phyloP scores from a whole-genome alignment of 257 asterid species.

The Solanum bukasovii region DNA sequence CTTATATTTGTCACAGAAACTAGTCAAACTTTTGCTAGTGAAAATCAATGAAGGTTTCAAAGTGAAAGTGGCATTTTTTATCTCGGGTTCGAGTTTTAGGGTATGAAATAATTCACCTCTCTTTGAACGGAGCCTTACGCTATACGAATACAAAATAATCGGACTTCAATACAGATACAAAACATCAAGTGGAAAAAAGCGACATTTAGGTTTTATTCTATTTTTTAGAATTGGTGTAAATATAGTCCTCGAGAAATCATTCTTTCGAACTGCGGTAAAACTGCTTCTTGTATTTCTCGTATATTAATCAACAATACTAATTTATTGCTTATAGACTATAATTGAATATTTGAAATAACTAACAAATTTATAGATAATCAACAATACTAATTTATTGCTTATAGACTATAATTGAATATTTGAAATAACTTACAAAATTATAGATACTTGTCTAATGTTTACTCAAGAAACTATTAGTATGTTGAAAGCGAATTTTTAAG shows the following conservation, averaged over 20 bases:
- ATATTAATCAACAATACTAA: no score
- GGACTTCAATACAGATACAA: no score
- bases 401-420: neutral
- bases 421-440: neutral
- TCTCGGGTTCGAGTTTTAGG: no score
- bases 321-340: no score
- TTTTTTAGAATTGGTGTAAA: neutral
- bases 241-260: neutral
- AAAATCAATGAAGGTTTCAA: neutral
- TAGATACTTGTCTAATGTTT: neutral
- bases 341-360: no score
- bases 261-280: neutral
- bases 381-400: neutral
- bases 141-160: no score
- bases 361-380: neutral
- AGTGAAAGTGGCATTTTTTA: neutral
- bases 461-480: neutral
- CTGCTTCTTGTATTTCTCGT: neutral
- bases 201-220: neutral
- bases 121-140: no score
- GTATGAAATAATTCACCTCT: no score
- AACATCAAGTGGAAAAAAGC: no score
- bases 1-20: neutral
- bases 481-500: neutral
- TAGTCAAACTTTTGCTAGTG: neutral